Evolutionary conservation across 2,329 filamentous ascomycete genomes (phyloP).

Genomic region (Beauveria australis): DNA sequence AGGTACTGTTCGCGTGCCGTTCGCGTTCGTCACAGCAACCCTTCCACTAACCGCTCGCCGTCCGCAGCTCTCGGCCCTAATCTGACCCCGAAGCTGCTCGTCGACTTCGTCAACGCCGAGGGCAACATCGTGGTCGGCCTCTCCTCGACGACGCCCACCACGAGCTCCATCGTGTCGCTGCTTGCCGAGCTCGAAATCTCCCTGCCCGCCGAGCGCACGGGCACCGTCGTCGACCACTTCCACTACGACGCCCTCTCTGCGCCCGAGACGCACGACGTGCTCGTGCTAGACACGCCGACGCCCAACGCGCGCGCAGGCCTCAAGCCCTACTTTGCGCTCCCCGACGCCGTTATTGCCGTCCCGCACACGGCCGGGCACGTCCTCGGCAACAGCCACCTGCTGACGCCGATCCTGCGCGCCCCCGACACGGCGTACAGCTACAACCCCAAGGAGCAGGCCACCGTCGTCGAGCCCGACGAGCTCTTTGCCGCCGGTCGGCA

Average conservation of each 20-base stretch:
- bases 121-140: conserved; percentile 88
- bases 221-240: conserved; percentile 91
- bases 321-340: conserved; percentile 63
- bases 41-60: conserved; percentile 6
- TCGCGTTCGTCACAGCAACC: neutral
- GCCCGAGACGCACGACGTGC: conserved; percentile 76
- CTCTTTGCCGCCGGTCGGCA: conserved; percentile 79
- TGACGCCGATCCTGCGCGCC: conserved; percentile 75
- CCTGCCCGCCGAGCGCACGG: conserved; percentile 77
- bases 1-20: conserved; percentile 40
- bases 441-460: conserved; percentile 79
- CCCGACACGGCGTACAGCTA: conserved; percentile 85
- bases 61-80: conserved; percentile 71
- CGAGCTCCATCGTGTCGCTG: conserved; percentile 66
- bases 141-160: conserved; percentile 60
- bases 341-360: conserved; percentile 60
- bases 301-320: conserved; percentile 56
- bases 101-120: conserved; percentile 84
- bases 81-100: conserved; percentile 74
- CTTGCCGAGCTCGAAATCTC: conserved; percentile 84
- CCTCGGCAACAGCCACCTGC: conserved; percentile 67
- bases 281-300: conserved; percentile 65
- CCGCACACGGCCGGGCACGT: conserved; percentile 74
- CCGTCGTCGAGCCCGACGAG: conserved; percentile 59
- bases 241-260: conserved; percentile 75